phyloP scores from a whole-genome alignment of 768 basidiomycete genomes.

The Leucocoprinus birnbaumii region DNA sequence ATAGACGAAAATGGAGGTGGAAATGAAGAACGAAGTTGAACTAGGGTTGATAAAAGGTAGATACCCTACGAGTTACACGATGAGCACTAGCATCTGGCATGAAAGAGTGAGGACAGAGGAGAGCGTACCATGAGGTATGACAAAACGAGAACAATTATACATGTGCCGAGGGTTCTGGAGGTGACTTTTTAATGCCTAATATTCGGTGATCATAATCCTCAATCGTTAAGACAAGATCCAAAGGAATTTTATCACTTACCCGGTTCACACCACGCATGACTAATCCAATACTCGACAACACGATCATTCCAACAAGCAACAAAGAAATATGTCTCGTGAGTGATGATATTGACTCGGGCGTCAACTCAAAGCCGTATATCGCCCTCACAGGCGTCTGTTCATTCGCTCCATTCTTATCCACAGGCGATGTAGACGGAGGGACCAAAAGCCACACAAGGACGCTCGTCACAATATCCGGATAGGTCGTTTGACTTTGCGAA shows the following conservation, averaged over 20 bases:
- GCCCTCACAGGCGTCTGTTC: not conserved
- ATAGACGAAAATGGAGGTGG: slow-evolving; percentile 40
- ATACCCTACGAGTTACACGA: slow-evolving; percentile 52
- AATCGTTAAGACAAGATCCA: not conserved
- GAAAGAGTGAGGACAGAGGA: slow-evolving; percentile 5
- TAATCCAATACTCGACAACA: slow-evolving; percentile 66
- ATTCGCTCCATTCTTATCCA: not conserved
- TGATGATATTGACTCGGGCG: slow-evolving; percentile 33
- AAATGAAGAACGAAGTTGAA: slow-evolving; percentile 80
- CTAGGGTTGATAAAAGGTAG: slow-evolving; percentile 78
- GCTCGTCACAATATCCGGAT: slow-evolving; percentile 39
- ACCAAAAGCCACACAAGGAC: slow-evolving; percentile 25
- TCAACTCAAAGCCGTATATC: slow-evolving; percentile 1
- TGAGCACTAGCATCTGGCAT: no score
- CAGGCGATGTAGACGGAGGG: slow-evolving; percentile 23
- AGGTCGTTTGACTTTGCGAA: slow-evolving; percentile 27
- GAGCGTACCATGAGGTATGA: slow-evolving; percentile 77
- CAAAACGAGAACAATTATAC: slow-evolving; percentile 71
- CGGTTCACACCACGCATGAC: slow-evolving; percentile 68
- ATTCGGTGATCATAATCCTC: not conserved
- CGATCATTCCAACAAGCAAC: slow-evolving; percentile 71
- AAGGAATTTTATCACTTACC: slow-evolving; percentile 27
- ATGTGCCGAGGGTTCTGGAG: slow-evolving; percentile 68
- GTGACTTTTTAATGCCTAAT: slow-evolving; percentile 64
- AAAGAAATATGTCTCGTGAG: slow-evolving; percentile 56